Conservation (phyloP, 345 rosid species). For the Theobroma cacao region DNA sequence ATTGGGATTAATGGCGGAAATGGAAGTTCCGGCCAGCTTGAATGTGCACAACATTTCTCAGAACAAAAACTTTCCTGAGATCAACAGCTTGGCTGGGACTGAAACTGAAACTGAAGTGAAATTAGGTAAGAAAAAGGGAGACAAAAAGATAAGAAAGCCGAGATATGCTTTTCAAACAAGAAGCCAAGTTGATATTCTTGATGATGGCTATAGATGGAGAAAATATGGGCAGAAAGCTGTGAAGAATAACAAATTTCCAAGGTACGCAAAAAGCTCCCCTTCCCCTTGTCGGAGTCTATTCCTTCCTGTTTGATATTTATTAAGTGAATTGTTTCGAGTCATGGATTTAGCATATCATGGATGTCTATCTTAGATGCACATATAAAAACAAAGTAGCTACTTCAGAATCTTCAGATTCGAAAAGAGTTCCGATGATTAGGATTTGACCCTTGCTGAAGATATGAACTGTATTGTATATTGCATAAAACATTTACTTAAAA, state of each 20-base stretch:
- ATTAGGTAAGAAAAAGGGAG: constrained; percentile 36
- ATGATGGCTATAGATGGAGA: constrained; percentile 95
- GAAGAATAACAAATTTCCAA: constrained; percentile 78
- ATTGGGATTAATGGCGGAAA: constrained; percentile 29
- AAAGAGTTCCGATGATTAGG: too few relatives aligned
- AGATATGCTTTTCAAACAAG: constrained; percentile 83
- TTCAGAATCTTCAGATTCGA: too few relatives aligned
- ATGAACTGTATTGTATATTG: too few relatives aligned
- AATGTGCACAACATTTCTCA: neutral
- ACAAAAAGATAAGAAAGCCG: constrained; percentile 54
- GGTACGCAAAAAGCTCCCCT: constrained; percentile 25
- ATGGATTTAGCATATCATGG: too few relatives aligned
- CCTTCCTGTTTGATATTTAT: neutral
- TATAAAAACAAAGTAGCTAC: too few relatives aligned
- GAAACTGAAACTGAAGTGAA: constrained; percentile 27
- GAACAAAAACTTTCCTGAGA: neutral
- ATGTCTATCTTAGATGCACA: too few relatives aligned
- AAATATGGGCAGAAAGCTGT: constrained; percentile 90
- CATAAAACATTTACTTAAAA: too few relatives aligned
- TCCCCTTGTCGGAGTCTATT: neutral
- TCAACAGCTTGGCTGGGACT: constrained; percentile 10
- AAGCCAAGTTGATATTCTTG: constrained; percentile 87
- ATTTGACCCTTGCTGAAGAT: too few relatives aligned
- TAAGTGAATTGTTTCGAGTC: too few relatives aligned
- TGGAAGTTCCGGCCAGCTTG: constrained; percentile 9